Base-by-base conservation (phyloP, 768 basidiomycete species). In the Clavaria fumosa region DNA sequence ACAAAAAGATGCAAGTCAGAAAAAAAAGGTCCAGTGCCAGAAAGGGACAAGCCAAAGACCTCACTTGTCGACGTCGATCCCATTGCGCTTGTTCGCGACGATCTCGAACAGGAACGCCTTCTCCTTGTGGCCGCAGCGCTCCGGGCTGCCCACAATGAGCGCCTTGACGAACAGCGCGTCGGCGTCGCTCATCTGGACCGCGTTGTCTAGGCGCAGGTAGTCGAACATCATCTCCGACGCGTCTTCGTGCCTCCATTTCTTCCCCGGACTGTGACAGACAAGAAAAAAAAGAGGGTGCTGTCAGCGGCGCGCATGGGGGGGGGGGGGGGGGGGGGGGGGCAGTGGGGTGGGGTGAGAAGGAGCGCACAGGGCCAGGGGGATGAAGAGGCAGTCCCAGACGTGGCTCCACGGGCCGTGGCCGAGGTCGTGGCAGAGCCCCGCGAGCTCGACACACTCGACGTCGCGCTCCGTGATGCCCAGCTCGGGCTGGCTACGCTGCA, bases 391-490 rank as follows among this genome's bases (percentile, higher is more conserved):
- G 44, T 89, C 84, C 77, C 80, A 89, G 5, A 88, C 76, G 52
- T 89, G 85, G 41, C 74, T 78, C 75, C 79, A 86, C 0, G 84
- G 84, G 0, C 85, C 85, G 47, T 86, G 84, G 0, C 82, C 84
- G 3, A 88, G 69, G 53, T 88, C 84, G 46, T 88, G 85, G 40
- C 83, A 85, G 2, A 86, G 60, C 0, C 82, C 85, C 0, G 84
- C 84, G 17, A 88, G 60, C 41, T 80, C 76, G 12, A 88, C 75
- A 41, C 85, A 88, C 35, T 65, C 63, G 21, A 86, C 62, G 41
- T 89, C 82, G 14, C 81, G 66, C 31, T 75, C 64, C 0, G 73
- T 75, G 40, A 88, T 83, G 0, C 55, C 57, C 1, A 88, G 64
- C 7, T 69, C 59, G 0, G 70, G 72, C 43, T 89, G 84, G 5